phyloP scores from a whole-genome alignment of 306 rosid species.

The Citrullus amarus region DNA sequence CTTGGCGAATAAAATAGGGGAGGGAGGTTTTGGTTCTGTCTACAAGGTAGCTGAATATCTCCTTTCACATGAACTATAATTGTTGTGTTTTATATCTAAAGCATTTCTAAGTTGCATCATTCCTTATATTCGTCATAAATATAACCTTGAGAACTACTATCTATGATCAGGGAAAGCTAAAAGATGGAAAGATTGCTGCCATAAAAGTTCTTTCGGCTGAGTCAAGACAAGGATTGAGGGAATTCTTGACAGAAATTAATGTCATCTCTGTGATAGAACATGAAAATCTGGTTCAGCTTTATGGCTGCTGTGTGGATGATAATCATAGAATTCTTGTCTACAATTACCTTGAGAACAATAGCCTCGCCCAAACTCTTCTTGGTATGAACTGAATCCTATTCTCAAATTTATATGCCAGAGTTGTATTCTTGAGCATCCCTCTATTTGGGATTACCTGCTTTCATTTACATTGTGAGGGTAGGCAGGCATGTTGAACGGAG shows the following conservation, averaged over 20 bases:
- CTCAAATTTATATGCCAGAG: neutral
- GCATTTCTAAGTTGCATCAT: neutral
- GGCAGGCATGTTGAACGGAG: neutral
- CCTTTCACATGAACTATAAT: neutral
- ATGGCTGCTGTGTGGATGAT: slow-evolving; percentile 78
- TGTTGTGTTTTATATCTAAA: slow-evolving; percentile 7
- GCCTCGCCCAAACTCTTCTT: slow-evolving; percentile 71
- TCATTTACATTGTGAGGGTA: neutral
- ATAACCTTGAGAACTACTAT: slow-evolving; percentile 6
- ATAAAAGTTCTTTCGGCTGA: slow-evolving; percentile 87
- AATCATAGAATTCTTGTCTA: slow-evolving; percentile 73
- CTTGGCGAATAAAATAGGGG: slow-evolving; percentile 73
- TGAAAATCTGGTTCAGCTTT: slow-evolving; percentile 77
- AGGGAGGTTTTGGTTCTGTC: slow-evolving; percentile 98
- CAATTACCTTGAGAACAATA: slow-evolving; percentile 90
- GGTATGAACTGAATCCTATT: slow-evolving; percentile 33
- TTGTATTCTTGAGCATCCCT: neutral
- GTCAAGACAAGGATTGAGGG: slow-evolving; percentile 83
- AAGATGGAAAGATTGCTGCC: slow-evolving; percentile 76
- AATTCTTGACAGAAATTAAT: slow-evolving; percentile 88
- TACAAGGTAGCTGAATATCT: slow-evolving; percentile 46
- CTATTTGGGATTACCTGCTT: neutral
- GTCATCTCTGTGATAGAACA: slow-evolving; percentile 78
- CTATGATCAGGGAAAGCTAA: slow-evolving; percentile 66
- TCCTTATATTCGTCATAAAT: slow-evolving; percentile 1